Evolutionary conservation across 163 green algal species (phyloP).

Genomic region (Chlamydomonas reinhardtii): DNA sequence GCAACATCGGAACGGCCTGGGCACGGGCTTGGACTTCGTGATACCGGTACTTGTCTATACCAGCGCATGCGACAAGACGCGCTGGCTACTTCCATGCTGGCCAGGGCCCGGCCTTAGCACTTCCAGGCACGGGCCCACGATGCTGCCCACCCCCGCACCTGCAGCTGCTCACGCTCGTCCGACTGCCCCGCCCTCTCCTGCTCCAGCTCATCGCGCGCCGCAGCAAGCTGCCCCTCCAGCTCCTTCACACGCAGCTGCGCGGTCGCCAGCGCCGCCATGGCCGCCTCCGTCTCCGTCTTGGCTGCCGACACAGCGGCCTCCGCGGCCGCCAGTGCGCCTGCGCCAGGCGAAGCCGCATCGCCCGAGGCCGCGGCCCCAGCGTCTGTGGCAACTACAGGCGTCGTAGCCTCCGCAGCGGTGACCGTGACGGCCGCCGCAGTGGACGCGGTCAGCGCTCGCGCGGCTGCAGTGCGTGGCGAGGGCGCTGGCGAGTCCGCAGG

Average conservation of each 20-base stretch:
- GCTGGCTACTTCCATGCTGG: no score
- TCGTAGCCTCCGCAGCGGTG: background rate
- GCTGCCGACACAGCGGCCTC: background rate
- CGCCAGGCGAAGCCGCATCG: background rate
- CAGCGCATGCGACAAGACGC: no score
- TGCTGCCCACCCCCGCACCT: conserved; percentile 9
- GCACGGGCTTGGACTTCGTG: no score
- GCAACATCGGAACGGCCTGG: no score
- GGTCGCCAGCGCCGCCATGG: no score
- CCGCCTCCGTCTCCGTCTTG: background rate
- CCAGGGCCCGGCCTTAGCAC: no score
- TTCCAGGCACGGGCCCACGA: no score
- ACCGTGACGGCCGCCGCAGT: background rate
- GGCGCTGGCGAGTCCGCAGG: background rate
- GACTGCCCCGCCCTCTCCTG: conserved; percentile 21
- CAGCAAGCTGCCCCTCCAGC: conserved; percentile 4
- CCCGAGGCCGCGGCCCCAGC: background rate
- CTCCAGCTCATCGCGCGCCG: conserved; percentile 5
- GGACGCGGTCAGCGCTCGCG: background rate
- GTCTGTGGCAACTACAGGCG: background rate
- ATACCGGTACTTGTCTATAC: no score
- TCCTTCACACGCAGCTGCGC: background rate
- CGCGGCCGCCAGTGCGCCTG: no score
- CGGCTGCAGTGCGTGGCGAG: background rate
- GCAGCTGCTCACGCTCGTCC: conserved; percentile 44